phyloP scores from a whole-genome alignment of 192 early-diverging fungal species.

The Coemansia nantahalensis region DNA sequence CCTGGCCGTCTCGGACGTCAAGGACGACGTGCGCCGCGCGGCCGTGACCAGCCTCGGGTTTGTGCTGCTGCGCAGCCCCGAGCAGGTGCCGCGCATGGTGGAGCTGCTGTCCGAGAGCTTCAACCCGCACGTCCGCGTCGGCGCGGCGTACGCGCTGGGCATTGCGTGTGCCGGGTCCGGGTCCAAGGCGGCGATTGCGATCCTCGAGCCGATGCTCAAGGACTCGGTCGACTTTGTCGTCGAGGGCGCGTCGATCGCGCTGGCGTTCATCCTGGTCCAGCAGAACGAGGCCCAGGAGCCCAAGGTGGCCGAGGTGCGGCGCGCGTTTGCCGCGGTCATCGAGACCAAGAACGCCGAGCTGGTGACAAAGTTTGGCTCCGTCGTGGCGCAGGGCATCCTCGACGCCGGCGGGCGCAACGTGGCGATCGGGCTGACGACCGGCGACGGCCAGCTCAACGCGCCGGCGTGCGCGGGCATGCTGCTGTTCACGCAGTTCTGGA shows the following conservation, averaged over 20 bases:
- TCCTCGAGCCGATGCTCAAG: conserved; percentile 97
- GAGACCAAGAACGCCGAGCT: conserved; percentile 89
- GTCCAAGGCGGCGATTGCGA: conserved; percentile 81
- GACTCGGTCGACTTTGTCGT: conserved; percentile 97
- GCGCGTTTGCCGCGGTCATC: conserved; percentile 85
- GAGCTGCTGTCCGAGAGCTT: conserved; percentile 96
- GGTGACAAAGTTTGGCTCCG: conserved; percentile 94
- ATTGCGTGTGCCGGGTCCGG: conserved; percentile 98
- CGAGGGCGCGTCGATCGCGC: conserved; percentile 93
- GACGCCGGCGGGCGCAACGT: conserved; percentile 99
- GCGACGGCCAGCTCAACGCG: conserved; percentile 88
- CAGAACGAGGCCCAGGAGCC: conserved; percentile 84
- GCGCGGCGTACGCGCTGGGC: conserved; percentile 92
- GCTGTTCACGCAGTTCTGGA: conserved; percentile 99
- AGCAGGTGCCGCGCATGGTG: conserved; percentile 97
- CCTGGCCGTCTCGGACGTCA: conserved; percentile 97
- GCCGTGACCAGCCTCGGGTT: conserved; percentile 97
- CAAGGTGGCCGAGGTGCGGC: conserved; percentile 81
- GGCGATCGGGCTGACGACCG: conserved; percentile 85
- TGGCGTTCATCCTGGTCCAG: conserved; percentile 95
- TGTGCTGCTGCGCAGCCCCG: conserved; percentile 85
- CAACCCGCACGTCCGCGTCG: conserved; percentile 98
- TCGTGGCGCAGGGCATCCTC: conserved; percentile 94
- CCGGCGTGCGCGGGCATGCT: conserved; percentile 98
- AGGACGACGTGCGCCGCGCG: conserved; percentile 99